A percentile compares a stretch with the other conserved stretches of the same genome.
Evolutionary conservation across 371 early-diverging fungal genomes (phyloP).

Genomic region (Apophysomyces variabilis): DNA sequence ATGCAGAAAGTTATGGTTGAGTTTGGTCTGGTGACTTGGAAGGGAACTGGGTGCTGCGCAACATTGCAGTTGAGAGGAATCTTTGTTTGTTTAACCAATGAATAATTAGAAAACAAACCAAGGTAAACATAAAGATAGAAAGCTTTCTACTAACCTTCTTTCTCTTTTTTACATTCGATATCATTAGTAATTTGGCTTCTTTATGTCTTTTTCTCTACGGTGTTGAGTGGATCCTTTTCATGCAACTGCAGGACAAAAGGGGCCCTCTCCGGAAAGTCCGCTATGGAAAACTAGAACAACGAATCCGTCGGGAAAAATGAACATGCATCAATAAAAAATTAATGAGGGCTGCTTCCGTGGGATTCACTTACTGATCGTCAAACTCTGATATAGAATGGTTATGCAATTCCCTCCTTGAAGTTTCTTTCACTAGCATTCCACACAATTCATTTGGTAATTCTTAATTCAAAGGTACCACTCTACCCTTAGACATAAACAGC

Average conservation of each 20-base stretch:
- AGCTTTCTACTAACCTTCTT: no score
- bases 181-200: background rate
- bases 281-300: slow-evolving; percentile 10
- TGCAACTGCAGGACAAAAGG: background rate
- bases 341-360: no score
- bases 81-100: background rate
- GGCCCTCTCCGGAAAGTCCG: slow-evolving; percentile 20
- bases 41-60: background rate
- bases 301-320: background rate
- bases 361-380: no score
- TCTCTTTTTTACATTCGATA: no score
- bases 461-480: no score
- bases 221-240: background rate
- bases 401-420: no score
- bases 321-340: no score
- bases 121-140: no score
- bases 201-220: background rate
- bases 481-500: no score
- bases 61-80: background rate
- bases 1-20: background rate
- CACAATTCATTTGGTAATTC: no score
- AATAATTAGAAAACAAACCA: background rate
- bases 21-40: background rate
- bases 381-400: no score
- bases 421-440: no score